phyloP scores from a whole-genome alignment of 257 asterid species.

The Forsythia viridissima region DNA sequence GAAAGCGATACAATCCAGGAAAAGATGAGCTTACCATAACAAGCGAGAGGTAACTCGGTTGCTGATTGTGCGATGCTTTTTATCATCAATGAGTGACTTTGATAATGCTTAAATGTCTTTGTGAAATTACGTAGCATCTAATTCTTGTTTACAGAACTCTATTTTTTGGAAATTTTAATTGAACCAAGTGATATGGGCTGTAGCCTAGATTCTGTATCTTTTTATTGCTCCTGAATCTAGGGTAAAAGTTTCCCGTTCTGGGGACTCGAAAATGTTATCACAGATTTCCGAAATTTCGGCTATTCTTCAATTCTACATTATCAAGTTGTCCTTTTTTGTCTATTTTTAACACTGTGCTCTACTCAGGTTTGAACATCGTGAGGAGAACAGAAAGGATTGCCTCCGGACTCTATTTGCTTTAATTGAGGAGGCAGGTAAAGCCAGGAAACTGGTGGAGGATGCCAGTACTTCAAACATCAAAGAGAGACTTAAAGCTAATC shows the following conservation, averaged over 20 bases:
- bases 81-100: neutral
- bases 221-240: neutral
- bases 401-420: conserved; percentile 71
- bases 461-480: conserved; percentile 61
- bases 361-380: conserved; percentile 82
- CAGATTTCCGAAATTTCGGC: neutral
- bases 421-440: conserved; percentile 85
- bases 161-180: neutral
- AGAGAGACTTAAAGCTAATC: conserved; percentile 75
- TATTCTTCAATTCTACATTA: neutral
- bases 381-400: conserved; percentile 96
- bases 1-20: conserved; percentile 82
- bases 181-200: neutral
- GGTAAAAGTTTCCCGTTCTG: neutral
- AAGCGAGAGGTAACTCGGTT: conserved; percentile 70
- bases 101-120: conserved; percentile 6
- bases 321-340: neutral
- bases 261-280: neutral
- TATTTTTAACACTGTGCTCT: neutral
- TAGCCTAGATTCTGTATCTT: neutral
- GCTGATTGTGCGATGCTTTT: neutral
- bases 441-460: conserved; percentile 61
- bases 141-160: neutral
- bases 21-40: conserved; percentile 91
- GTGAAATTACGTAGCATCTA: neutral